Base-by-base conservation (phyloP, 108 stramenopile genomes). In the Fragilaria crotonensis region DNA sequence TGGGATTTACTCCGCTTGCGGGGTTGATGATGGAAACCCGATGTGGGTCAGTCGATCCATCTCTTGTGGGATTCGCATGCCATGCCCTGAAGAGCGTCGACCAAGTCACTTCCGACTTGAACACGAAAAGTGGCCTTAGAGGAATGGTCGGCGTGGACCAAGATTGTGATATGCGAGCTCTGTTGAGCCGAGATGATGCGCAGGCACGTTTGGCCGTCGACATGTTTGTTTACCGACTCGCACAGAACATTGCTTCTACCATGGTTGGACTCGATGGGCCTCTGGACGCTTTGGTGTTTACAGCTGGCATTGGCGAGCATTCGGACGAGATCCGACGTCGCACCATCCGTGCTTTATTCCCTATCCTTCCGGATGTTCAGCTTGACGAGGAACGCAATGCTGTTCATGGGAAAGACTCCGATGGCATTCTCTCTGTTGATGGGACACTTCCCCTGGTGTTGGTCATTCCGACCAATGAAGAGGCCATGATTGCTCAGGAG, bases 1-100 rank as follows among this genome's bases (percentile, higher is more conserved):
- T n/a, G n/a, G n/a, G n/a, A n/a, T n/a, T n/a, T n/a, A n/a, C n/a
- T n/a, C n/a, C n/a, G n/a, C n/a, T n/a, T n/a, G n/a, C n/a, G n/a
- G n/a, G n/a, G n/a, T n/a, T n/a, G n/a, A 69, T 77, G 51, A 82
- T 82, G 81, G 70, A 68, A 1, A 82, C 81, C 21, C 68, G 81
- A 33, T 61, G 63, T 59, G 81, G 81, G 0, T 60, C 60, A 21
- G 49, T 78, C 18, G 81, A 82, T 65, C 68, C 76, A 20, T 55
- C 60, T 1, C 31, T 82, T 36, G 59, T 68, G n/a, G 19, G 46
- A 26, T 70, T 33, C 41, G 63, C 68, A 23, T 56, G 25, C 25
- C n/a, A 32, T 4, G 21, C 57, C 22, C 17, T 60, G 48, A 60
- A 72, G 52, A 31, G 55, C 2, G 63, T 63, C 18, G 63, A 70